A percentile compares a stretch with the other conserved stretches of the same genome.
Conservation (phyloP, 352 stramenopile genomes). For the Peronospora belbahrii region DNA sequence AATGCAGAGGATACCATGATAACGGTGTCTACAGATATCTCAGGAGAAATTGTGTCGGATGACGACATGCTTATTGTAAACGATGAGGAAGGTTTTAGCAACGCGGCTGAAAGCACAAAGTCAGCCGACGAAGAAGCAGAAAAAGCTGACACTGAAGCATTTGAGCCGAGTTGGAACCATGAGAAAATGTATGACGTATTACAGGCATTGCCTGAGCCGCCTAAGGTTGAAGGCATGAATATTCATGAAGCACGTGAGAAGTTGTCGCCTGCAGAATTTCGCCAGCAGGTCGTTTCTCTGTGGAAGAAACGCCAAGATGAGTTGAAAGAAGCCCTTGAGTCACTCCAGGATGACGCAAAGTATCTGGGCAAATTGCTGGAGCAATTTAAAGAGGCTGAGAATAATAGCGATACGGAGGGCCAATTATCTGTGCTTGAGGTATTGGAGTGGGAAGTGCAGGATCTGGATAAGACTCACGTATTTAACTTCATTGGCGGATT, state of each 20-base stretch:
- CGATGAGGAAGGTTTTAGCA: constrained; percentile 10
- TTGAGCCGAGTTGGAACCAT: constrained; percentile 68
- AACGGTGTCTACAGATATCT: constrained; percentile 49
- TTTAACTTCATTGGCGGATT: constrained; percentile 86
- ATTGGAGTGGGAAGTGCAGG: constrained; percentile 83
- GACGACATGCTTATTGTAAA: constrained; percentile 16
- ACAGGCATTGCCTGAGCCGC: constrained; percentile 64
- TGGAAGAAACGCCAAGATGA: constrained; percentile 80
- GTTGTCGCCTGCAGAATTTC: constrained; percentile 61
- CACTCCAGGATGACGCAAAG: constrained; percentile 76
- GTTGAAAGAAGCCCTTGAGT: constrained; percentile 67
- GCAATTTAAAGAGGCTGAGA: constrained; percentile 54
- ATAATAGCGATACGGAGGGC: constrained; percentile 33
- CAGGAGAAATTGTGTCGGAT: constrained; percentile 35
- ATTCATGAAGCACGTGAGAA: constrained; percentile 68
- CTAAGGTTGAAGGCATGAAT: constrained; percentile 65
- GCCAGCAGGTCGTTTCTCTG: constrained; percentile 58
- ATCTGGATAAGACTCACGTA: constrained; percentile 81
- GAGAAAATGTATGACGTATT: constrained; percentile 85
- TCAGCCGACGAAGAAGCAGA: background rate
- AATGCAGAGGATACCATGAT: constrained; percentile 33
- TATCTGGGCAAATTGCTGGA: constrained; percentile 68
- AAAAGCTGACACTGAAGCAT: constrained; percentile 26
- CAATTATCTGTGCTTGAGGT: constrained; percentile 57
- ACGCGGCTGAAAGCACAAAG: background rate